Base-by-base conservation (phyloP, 257 asterid genomes). In the Forsythia suspensa region DNA sequence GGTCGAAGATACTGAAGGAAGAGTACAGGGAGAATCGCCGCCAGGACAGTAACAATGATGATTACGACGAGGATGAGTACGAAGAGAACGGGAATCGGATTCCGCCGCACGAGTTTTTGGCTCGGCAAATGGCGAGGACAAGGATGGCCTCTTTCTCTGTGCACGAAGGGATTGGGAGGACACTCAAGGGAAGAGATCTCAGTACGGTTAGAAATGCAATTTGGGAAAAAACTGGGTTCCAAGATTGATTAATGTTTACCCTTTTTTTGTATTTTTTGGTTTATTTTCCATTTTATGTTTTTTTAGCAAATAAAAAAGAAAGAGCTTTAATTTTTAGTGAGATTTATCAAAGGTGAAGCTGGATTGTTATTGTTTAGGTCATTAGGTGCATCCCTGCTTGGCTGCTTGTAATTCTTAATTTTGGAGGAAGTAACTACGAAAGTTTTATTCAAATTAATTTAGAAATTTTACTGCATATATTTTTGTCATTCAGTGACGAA, bases 181-280 rank as follows among this genome's bases (percentile, higher is more conserved):
- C 98, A 55, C 88, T 95, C 73, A 95, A 95, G 78, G 99, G 99
- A 41, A 86, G 99, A 85, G 99, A 96, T 86, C 96, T 96, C 48
- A 94, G 97, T 81, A 90, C 97, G 86, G 97, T 94, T n/a, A 83
- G 99, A 69, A 91, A 94, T 76, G 98, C 98, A 63, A 92, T 96
- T 87, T 96, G 98, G 98, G 96, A 93, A 85, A 96, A 94, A 81
- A 96, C 88, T 73, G 99, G 99, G 76, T 96, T 94, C 80, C 82
- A 92, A 84, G 97, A 96, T 81, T 94, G 78, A 87, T 80, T 79
- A 1, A 36, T 73, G n/a, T 3, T 41, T 74, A 34, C 5, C 59
- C 7, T 0, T 79, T 73, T 29, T 63, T 61, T 6, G 8, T 36
- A 39, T 9, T 59, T 75, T 70, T 29, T 38, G 37, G 12, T 43